Evolutionary conservation across 2,329 filamentous ascomycete genomes (phyloP).

Genomic region (Coccinonectria pachysandricola): DNA sequence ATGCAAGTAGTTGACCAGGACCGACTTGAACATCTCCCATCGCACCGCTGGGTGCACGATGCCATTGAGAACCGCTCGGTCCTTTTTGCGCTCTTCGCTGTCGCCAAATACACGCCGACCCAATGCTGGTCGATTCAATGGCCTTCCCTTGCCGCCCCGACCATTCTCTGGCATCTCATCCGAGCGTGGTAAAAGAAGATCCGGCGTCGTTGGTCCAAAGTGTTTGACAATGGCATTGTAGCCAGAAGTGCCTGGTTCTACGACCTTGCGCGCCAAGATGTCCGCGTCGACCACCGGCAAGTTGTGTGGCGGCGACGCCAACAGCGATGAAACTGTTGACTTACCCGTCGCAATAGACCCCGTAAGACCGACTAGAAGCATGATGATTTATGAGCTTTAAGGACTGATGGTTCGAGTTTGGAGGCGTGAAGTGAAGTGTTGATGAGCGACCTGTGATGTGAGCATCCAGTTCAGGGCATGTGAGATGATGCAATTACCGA

Average conservation of each 20-base stretch:
- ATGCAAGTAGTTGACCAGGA: conserved; percentile 61
- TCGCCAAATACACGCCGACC: conserved; percentile 81
- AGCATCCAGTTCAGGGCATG: conserved; percentile 5
- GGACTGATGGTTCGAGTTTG: too few relatives aligned
- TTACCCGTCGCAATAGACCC: conserved; percentile 98
- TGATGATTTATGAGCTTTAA: too few relatives aligned
- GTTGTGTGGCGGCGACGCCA: conserved; percentile 69
- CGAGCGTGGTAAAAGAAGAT: conserved; percentile 60
- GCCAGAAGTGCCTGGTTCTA: conserved; percentile 79
- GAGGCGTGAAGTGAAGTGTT: too few relatives aligned
- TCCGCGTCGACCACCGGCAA: conserved; percentile 93
- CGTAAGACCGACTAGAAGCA: conserved; percentile 93
- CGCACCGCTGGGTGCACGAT: conserved; percentile 92
- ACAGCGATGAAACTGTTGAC: conserved; percentile 82
- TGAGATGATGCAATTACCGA: conserved; percentile 15
- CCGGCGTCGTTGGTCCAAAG: conserved; percentile 75
- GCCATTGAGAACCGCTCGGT: conserved; percentile 69
- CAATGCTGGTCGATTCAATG: conserved; percentile 77
- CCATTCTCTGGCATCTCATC: conserved; percentile 43
- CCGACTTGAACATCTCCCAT: conserved; percentile 64
- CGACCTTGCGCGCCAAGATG: conserved; percentile 81
- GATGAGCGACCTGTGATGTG: too few relatives aligned
- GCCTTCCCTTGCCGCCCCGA: conserved; percentile 51
- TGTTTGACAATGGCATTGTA: conserved; percentile 74
- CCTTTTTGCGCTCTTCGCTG: conserved; percentile 55